Evolutionary conservation across 2,329 filamentous ascomycete genomes (phyloP).

Genomic region (Fusarium austroafricanum): DNA sequence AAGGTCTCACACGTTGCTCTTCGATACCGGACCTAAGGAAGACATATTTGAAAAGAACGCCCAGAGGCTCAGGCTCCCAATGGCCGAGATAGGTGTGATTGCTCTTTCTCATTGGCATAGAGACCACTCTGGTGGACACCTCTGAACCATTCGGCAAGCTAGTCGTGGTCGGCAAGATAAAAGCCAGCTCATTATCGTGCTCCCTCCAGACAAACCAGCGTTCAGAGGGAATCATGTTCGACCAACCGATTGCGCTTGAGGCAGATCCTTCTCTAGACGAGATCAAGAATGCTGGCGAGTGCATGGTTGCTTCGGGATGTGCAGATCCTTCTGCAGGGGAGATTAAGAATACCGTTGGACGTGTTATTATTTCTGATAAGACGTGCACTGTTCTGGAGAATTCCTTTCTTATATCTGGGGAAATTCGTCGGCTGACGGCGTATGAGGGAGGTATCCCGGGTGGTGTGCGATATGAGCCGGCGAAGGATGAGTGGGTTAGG

Average conservation of each 20-base stretch:
- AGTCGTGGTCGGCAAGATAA: neutral
- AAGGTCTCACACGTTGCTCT: neutral
- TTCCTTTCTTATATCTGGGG: neutral
- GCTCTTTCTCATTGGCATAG: constrained; percentile 1
- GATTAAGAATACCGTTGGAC: neutral
- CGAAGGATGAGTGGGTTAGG: neutral
- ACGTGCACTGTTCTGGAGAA: neutral
- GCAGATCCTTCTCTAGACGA: neutral
- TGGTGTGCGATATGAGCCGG: neutral
- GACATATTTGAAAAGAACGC: neutral
- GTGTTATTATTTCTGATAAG: neutral
- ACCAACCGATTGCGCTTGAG: neutral
- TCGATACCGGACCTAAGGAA: neutral
- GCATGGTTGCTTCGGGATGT: too few relatives aligned
- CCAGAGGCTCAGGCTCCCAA: neutral
- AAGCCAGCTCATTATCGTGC: neutral
- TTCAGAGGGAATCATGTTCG: neutral
- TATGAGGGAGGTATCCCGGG: neutral
- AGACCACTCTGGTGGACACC: neutral
- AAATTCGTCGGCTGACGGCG: neutral
- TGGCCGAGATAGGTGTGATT: neutral
- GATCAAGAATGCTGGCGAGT: neutral
- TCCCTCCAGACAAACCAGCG: neutral
- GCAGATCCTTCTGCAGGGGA: too few relatives aligned
- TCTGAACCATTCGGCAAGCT: neutral